phyloP scores from a whole-genome alignment of 495 filamentous ascomycete genomes.

The Neurospora pannonica region DNA sequence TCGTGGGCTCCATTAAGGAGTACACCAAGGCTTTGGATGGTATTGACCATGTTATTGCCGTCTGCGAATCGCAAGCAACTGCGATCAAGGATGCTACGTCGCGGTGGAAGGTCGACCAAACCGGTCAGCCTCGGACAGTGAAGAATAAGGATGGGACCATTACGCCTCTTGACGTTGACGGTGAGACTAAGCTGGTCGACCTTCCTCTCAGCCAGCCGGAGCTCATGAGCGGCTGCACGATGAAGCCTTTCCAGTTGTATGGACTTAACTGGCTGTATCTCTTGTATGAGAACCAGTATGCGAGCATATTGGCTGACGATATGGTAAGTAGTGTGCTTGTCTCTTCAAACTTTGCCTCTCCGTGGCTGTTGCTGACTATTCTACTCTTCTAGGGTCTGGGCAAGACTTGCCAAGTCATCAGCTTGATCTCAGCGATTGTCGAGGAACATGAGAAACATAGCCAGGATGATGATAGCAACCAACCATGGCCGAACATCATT shows the following conservation, averaged over 20 bases:
- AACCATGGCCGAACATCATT: slow-evolving; percentile 70
- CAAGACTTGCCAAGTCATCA: slow-evolving; percentile 94
- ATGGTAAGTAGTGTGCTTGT: slow-evolving; percentile 40
- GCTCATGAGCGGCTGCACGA: slow-evolving; percentile 57
- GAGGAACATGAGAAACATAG: slow-evolving; percentile 33
- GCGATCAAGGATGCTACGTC: slow-evolving; percentile 61
- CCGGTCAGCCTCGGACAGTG: slow-evolving; percentile 34
- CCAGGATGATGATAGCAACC: slow-evolving; percentile 24
- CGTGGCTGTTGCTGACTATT: neutral
- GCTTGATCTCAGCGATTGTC: slow-evolving; percentile 75
- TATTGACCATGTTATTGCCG: slow-evolving; percentile 64
- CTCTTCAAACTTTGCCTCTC: neutral
- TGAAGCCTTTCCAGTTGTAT: slow-evolving; percentile 91
- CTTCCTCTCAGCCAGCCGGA: slow-evolving; percentile 49
- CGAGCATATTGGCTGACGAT: slow-evolving; percentile 89
- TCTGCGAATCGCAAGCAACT: slow-evolving; percentile 60
- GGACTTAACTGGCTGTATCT: slow-evolving; percentile 89
- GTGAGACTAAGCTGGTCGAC: slow-evolving; percentile 10
- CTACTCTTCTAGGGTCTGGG: slow-evolving; percentile 51
- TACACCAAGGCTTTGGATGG: slow-evolving; percentile 43
- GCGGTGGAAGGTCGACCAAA: slow-evolving; percentile 69
- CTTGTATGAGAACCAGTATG: slow-evolving; percentile 65
- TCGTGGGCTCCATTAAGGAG: slow-evolving; percentile 25
- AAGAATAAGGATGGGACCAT: slow-evolving; percentile 16
- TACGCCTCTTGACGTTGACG: slow-evolving; percentile 20